Conservation (phyloP, 495 filamentous ascomycete species). For the Parathielavia hyrcaniae region DNA sequence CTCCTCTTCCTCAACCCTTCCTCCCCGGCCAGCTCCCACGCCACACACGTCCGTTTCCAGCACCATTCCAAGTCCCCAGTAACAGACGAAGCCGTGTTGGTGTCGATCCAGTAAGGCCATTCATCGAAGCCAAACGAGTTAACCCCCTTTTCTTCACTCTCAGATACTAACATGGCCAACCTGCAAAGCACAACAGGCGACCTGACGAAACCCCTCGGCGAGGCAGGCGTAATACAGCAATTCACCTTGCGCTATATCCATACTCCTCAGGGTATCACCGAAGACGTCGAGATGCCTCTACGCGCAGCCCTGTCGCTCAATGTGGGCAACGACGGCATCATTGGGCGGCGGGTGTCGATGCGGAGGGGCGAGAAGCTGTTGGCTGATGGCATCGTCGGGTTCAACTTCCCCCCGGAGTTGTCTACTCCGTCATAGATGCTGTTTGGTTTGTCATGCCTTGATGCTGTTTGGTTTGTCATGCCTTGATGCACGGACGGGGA, state of each 20-base stretch:
- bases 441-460: background rate
- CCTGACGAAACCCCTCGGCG: slow-evolving; percentile 27
- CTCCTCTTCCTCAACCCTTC: slow-evolving; percentile 31
- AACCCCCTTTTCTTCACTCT: background rate
- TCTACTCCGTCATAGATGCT: background rate
- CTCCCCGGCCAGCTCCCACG: slow-evolving; percentile 20
- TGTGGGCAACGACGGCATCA: slow-evolving; percentile 42
- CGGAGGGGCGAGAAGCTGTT: slow-evolving; percentile 28
- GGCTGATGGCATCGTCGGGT: slow-evolving; percentile 45
- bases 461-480: background rate
- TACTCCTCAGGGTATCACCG: background rate
- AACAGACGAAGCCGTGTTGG: slow-evolving; percentile 17
- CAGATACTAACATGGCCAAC: background rate
- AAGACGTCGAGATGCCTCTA: slow-evolving; percentile 31
- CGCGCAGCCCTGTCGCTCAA: slow-evolving; percentile 33
- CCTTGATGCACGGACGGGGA: background rate
- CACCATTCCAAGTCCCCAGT: background rate
- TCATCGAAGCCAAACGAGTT: background rate
- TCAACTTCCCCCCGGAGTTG: slow-evolving; percentile 29
- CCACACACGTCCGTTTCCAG: slow-evolving; percentile 31
- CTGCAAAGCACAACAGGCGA: slow-evolving; percentile 36
- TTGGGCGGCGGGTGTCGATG: slow-evolving; percentile 43
- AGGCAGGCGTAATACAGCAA: slow-evolving; percentile 34
- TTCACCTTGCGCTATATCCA: slow-evolving; percentile 16
- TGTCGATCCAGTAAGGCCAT: slow-evolving; percentile 30